These are phyloP conservation scores for Cladosporium sp. DNA, from an alignment of 2,329 filamentous ascomycete genomes.

Conservation along the genomic window DNA sequence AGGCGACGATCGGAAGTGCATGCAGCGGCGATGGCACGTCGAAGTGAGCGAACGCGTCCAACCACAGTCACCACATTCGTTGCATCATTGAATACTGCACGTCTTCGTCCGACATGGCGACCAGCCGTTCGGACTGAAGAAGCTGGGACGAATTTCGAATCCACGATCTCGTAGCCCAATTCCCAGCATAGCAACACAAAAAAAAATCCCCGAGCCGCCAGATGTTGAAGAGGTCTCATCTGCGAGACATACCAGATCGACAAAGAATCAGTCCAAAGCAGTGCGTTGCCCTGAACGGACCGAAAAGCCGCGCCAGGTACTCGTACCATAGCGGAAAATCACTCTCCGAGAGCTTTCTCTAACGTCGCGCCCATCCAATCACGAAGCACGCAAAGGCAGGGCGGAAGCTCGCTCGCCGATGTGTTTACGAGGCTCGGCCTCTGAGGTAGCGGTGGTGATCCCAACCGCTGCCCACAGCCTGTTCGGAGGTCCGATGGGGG, in stretches of 20 bases:
- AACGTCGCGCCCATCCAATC: background rate
- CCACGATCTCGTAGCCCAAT: too few species aligned
- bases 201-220: background rate
- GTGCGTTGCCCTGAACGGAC: background rate
- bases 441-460: background rate
- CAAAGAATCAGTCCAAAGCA: background rate
- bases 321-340: constrained; percentile 2
- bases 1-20: too few species aligned
- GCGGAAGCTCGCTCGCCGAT: background rate
- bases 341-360: background rate
- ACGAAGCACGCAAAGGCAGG: background rate
- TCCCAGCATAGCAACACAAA: background rate
- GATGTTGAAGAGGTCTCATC: background rate
- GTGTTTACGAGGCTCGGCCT: background rate
- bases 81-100: too few species aligned
- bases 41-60: too few species aligned
- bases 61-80: too few species aligned
- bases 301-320: background rate
- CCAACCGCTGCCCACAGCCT: background rate
- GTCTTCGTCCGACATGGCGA: too few species aligned
- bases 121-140: too few species aligned
- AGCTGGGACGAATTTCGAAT: too few species aligned
- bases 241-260: constrained; percentile 1
- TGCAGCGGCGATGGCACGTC: too few species aligned
- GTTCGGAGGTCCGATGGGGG: background rate